phyloP scores from a whole-genome alignment of 1,284 basidiomycete species.

The Puccinia triticina region DNA sequence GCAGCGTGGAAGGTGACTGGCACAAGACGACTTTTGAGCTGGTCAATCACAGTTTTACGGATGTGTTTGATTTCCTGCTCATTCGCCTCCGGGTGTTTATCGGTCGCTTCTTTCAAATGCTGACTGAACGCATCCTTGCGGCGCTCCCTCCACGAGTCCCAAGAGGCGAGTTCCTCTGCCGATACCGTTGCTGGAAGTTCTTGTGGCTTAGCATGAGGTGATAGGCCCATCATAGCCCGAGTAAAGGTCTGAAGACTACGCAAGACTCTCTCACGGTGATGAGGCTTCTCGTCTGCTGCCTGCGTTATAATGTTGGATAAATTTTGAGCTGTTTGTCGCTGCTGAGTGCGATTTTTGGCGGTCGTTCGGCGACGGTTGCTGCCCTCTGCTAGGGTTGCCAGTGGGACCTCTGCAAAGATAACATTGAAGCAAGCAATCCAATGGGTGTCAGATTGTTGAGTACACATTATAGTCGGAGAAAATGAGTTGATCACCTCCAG shows the following conservation, averaged over 20 bases:
- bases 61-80: constrained; percentile 19
- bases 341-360: background rate
- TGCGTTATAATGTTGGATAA: background rate
- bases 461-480: background rate
- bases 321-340: background rate
- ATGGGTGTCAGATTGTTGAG: no score
- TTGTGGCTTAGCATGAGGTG: background rate
- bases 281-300: background rate
- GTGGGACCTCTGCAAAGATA: background rate
- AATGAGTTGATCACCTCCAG: background rate
- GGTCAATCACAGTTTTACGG: background rate
- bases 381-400: background rate
- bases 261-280: background rate
- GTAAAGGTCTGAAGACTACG: constrained; percentile 23
- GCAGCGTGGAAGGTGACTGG: background rate
- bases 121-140: background rate
- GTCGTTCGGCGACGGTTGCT: background rate
- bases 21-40: background rate
- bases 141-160: constrained; percentile 18
- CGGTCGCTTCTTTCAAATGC: background rate
- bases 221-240: constrained; percentile 4
- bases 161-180: background rate
- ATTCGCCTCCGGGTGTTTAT: background rate
- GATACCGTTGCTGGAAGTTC: background rate
- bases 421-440: background rate